A percentile compares a stretch with the other conserved stretches of the same genome.
These are phyloP conservation scores for Bryoerythrophyllum caledonicum DNA, from an alignment of 225 moss, liverwort and hornwort species.

Conservation along the genomic window DNA sequence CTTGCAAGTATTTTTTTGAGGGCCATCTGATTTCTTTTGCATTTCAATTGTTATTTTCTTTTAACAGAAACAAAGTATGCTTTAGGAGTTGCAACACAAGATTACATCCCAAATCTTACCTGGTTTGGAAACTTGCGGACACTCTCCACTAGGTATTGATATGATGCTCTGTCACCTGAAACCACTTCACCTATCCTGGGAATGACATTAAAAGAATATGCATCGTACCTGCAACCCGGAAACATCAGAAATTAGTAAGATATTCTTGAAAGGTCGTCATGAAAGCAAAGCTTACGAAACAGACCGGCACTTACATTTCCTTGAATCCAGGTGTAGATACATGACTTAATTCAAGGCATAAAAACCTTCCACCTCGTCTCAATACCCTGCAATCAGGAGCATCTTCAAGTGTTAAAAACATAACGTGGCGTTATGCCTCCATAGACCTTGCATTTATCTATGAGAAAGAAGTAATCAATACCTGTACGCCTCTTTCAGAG, in stretches of 20 bases:
- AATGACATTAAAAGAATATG: conserved; percentile 84
- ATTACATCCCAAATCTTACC: conserved; percentile 34
- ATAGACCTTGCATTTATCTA: neutral
- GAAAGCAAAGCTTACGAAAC: neutral
- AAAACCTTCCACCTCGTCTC: conserved; percentile 79
- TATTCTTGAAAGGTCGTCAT: neutral
- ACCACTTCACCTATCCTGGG: conserved; percentile 82
- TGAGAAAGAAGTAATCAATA: conserved; percentile 16
- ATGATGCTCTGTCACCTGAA: conserved; percentile 81
- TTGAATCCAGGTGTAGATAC: conserved; percentile 80
- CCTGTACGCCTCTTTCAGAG: conserved; percentile 95
- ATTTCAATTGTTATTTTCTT: neutral
- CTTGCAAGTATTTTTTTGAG: neutral
- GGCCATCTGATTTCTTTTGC: neutral
- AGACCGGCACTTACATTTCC: conserved; percentile 63
- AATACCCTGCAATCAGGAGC: conserved; percentile 67
- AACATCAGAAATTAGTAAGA: conserved; percentile 4
- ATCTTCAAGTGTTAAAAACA: conserved; percentile 1
- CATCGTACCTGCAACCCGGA: conserved; percentile 68
- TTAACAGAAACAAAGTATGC: neutral
- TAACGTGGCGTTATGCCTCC: neutral
- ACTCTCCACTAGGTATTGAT: conserved; percentile 97
- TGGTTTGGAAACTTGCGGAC: conserved; percentile 89
- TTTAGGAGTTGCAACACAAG: neutral
- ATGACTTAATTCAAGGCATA: conserved; percentile 93